Evolutionary conservation across 2,329 filamentous ascomycete genomes (phyloP), one percentile per base, ranked within the genome.

Genomic region (Calonectria fujianensis): DNA sequence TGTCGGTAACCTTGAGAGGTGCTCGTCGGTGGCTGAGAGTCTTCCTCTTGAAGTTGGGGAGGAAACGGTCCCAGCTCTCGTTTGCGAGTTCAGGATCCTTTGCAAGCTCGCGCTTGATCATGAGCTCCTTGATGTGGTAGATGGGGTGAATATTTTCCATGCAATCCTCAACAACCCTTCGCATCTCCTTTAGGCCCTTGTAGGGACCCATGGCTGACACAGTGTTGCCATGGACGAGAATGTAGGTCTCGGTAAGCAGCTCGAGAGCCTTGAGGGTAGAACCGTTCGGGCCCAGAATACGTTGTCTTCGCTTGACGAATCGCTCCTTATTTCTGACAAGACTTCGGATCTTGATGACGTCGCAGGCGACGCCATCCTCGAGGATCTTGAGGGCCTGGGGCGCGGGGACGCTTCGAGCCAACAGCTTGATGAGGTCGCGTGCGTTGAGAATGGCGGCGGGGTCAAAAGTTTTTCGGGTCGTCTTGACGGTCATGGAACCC

Each of bases 121-220:
- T 97, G 78, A 97, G 89, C 84, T 96, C 94, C 79, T 87, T 89
- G 83, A 90, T 89, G 79, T 90, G 86, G 83, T 99, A 98, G 86
- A 99, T 98, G 79, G 97, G 95, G 86, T 99, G 97, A 72, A 98
- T 93, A 83, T 99, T 99, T 82, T 92, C 91, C 97, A 99, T 98
- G 87, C 96, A 98, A 85, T 98, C 96, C 85, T 98, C 94, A 48
- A 98, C 92, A 27, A 98, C 93, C 68, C 96, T 91, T 61, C 97
- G 93, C 37, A 98, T 92, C 82, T 98, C 96, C 87, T 98, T 98
- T 61, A 99, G 86, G 2, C 95, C 96, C 85, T 97, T 98, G 88
- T 94, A 98, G 0, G 93, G 93, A 0, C 97, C 97, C 94, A 99
- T 98, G 7, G 91, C 94, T 0, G 93, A 93, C 35, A 99, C 97